Conservation (phyloP, 306 rosid species). For the Cucurbita argyrosperma region DNA sequence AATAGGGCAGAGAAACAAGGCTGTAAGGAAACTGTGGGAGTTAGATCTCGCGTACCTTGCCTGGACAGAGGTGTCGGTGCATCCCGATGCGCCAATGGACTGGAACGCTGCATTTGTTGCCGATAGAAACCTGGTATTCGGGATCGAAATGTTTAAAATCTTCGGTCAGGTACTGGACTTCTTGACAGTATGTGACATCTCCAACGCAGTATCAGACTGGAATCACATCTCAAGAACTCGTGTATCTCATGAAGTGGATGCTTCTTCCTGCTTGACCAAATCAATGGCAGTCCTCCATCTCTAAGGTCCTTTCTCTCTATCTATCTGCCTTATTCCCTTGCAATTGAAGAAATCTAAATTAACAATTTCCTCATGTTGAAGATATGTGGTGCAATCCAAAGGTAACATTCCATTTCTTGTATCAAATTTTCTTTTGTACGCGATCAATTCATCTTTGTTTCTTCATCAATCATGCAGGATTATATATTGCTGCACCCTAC, state of each 20-base stretch:
- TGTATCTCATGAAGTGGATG: slow-evolving; percentile 76
- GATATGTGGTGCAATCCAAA: slow-evolving; percentile 4
- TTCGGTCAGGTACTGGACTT: slow-evolving; percentile 92
- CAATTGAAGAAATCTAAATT: slow-evolving; percentile 9
- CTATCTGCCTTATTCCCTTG: not conserved
- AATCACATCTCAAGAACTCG: slow-evolving; percentile 72
- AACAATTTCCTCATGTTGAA: slow-evolving; percentile 2
- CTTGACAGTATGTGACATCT: slow-evolving; percentile 71
- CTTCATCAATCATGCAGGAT: slow-evolving; percentile 1
- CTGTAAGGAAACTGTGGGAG: slow-evolving; percentile 92
- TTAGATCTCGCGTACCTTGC: slow-evolving; percentile 65
- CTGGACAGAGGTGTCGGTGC: slow-evolving; percentile 81
- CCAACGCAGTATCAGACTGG: slow-evolving; percentile 44
- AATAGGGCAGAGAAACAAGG: slow-evolving; percentile 87
- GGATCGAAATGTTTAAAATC: slow-evolving; percentile 96
- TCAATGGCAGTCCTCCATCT: slow-evolving; percentile 75
- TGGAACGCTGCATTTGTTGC: slow-evolving; percentile 87
- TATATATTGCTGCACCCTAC: not conserved
- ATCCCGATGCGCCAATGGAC: slow-evolving; percentile 99
- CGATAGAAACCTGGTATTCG: slow-evolving; percentile 64
- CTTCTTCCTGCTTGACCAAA: slow-evolving; percentile 83
- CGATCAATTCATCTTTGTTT: slow-evolving; percentile 1
- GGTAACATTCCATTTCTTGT: not conserved
- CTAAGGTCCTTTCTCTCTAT: slow-evolving; percentile 13
- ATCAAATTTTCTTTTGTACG: not conserved